Conservation (phyloP, 805 yeast species). For the Isabelozyma gotoi region DNA sequence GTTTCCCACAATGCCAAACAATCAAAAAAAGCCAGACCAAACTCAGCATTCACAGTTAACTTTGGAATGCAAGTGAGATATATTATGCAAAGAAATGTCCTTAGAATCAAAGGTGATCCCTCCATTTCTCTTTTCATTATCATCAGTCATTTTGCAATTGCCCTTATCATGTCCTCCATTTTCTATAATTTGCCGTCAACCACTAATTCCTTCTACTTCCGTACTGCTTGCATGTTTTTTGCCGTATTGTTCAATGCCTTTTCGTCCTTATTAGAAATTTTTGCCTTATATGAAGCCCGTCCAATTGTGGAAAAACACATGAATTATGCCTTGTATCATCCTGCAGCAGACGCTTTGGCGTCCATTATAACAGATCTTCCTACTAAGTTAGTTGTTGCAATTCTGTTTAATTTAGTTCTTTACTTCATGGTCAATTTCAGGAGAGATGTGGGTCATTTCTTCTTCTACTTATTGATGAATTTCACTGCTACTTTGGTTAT, state of each 20-base stretch:
- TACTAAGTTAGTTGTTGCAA: slow-evolving; percentile 41
- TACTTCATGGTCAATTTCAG: slow-evolving; percentile 56
- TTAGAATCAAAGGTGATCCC: slow-evolving; percentile 52
- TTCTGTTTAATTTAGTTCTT: slow-evolving; percentile 48
- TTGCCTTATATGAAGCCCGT: slow-evolving; percentile 54
- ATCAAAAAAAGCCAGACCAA: slow-evolving; percentile 9
- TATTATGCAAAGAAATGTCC: slow-evolving; percentile 44
- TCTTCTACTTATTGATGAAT: slow-evolving; percentile 49
- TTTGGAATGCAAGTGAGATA: slow-evolving; percentile 53
- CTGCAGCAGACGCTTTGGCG: slow-evolving; percentile 65
- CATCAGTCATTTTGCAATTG: slow-evolving; percentile 50
- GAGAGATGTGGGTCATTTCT: slow-evolving; percentile 53
- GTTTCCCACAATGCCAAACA: slow-evolving; percentile 19
- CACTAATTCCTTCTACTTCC: slow-evolving; percentile 50
- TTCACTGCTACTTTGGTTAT: slow-evolving; percentile 46
- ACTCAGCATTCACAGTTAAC: slow-evolving; percentile 18
- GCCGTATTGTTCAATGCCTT: slow-evolving; percentile 64
- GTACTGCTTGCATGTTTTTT: slow-evolving; percentile 69
- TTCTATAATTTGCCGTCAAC: slow-evolving; percentile 49
- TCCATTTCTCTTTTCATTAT: slow-evolving; percentile 43
- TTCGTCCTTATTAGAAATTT: slow-evolving; percentile 57
- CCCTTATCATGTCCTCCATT: slow-evolving; percentile 55
- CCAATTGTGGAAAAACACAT: slow-evolving; percentile 60
- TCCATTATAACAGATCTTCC: slow-evolving; percentile 60
- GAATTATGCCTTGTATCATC: slow-evolving; percentile 55